Percentiles rank a stretch among this genome's conserved stretches.
Conservation (phyloP, 306 rosid genomes). For the barrel medic (Medicago truncatula) region DNA sequence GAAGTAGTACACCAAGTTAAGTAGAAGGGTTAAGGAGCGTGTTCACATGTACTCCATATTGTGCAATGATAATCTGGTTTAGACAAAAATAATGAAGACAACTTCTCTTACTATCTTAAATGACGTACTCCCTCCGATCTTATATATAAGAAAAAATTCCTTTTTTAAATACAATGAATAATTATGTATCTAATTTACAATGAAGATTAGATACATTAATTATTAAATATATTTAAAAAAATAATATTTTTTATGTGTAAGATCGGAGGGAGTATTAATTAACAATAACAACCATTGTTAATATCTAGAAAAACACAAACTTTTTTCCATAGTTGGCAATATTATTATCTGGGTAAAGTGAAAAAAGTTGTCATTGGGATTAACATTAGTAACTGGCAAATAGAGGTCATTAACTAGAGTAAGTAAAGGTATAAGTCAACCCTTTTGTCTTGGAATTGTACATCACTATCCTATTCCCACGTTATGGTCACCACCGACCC, state of each 20-base stretch:
- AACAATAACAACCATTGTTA: conserved; percentile 23
- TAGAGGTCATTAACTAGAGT: conserved; percentile 52
- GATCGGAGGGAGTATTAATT: too few relatives aligned
- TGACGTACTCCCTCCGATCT: too few relatives aligned
- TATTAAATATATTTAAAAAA: too few relatives aligned
- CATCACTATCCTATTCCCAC: conserved; percentile 62
- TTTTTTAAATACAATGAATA: too few relatives aligned
- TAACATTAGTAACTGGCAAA: conserved; percentile 62
- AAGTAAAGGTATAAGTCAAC: conserved; percentile 63
- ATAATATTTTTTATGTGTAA: too few relatives aligned
- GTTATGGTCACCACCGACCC: conserved; percentile 74
- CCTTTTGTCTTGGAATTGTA: conserved; percentile 50
- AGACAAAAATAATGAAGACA: neutral
- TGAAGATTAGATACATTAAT: too few relatives aligned
- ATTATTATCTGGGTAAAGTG: conserved; percentile 45
- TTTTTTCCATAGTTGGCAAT: conserved; percentile 37
- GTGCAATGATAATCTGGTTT: conserved; percentile 3
- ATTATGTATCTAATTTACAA: too few relatives aligned
- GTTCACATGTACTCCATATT: neutral
- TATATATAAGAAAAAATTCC: too few relatives aligned
- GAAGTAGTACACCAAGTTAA: neutral
- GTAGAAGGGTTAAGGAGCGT: neutral
- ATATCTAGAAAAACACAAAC: conserved; percentile 29
- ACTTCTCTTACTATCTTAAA: conserved; percentile 29
- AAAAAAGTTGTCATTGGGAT: conserved; percentile 47